Base-by-base conservation (phyloP, 352 stramenopile species). In the Blastocystis sp. region DNA sequence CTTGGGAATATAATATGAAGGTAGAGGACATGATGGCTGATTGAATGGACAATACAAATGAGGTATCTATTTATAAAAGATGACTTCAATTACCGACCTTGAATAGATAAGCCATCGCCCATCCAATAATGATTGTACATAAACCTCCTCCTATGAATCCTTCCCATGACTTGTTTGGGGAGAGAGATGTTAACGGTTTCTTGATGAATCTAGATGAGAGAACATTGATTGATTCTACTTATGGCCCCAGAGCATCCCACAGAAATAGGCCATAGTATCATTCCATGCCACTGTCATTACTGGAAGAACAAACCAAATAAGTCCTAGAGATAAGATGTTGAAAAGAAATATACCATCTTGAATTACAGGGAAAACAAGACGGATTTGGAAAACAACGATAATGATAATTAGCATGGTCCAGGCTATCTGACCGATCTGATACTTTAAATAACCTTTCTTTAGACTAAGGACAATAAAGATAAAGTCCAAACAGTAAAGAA, bases 81-180 rank as follows among this genome's bases (percentile, higher is more conserved):
- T 74, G 9, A 9, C 7, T 19, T 21, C 21, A 14, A 24, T 24
- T 88, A 39, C 43, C 59, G 88, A 77, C 91, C 92, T 67, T 93
- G 87, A 87, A 75, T 78, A 77, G 54, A 88, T 32, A 29, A 87
- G 89, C 67, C 89, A 90, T 16, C 91, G 73, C 14, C 66, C 80
- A 58, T 91, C 90, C 94, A 52, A 95, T 94, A 43, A 97, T 90
- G 54, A 98, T 90, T 27, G 96, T 99, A 89, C 94, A 97, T 29
- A 98, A 85, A 49, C 95, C 94, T 9, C 94, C 96, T 46, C 96
- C 96, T 37, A 98, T 95, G 86, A 98, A 99, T 1, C 96, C 96
- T 88, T 99, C 97, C 96, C 95, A 98, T 5, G 95, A 99, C 90
- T 99, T 99, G 89, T 99, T 99, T 21, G 96, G 96, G 43, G 93